Evolutionary conservation across 2,329 filamentous ascomycete species (phyloP), one percentile per base, ranked within the genome.

Genomic region (Elsinoe necatrix): DNA sequence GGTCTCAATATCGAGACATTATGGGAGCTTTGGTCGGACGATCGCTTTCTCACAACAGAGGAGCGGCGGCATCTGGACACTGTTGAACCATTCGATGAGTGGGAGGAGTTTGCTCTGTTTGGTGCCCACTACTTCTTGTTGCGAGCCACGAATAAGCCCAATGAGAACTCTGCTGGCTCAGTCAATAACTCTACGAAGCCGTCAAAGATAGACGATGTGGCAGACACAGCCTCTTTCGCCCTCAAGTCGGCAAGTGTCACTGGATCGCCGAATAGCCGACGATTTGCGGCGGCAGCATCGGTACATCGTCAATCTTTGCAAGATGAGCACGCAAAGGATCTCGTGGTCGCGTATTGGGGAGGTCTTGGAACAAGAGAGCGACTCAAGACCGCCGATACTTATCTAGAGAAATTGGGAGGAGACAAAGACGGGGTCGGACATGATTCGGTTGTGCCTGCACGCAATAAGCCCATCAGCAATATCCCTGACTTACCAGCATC

Each of bases 41-140:
- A 82, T 12, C 66, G 73, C 2, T 91, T 91, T 67, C 71, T 95
- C 18, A 76, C 75, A 4, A 65, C 77, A 1, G 70, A 76, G 1
- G 78, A 88, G 60, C 80, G 88, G 61, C 73, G 68, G 34, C 72
- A 72, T 9, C 72, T 96, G 12, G 85, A 95, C 63, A 66, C 73
- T 0, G 71, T 90, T 14, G 92, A 96, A 66, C 83, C 86, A 0
- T 96, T 97, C 66, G 92, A 97, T 68, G 91, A 96, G 71, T 95
- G 89, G 89, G 92, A 97, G 70, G 92, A 96, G 65, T 90, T 96
- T 66, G 84, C 86, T 1, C 75, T 95, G 0, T 95, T 95, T 68
- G 83, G 81, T 1, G 83, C 84, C 31, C 91, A 96, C 70, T 95
- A 95, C 69, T 87, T 91, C 63, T 72, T 96, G 42, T 76, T 95